Base-by-base conservation (phyloP, 2,329 filamentous ascomycete species). In the Phoma sp. region DNA sequence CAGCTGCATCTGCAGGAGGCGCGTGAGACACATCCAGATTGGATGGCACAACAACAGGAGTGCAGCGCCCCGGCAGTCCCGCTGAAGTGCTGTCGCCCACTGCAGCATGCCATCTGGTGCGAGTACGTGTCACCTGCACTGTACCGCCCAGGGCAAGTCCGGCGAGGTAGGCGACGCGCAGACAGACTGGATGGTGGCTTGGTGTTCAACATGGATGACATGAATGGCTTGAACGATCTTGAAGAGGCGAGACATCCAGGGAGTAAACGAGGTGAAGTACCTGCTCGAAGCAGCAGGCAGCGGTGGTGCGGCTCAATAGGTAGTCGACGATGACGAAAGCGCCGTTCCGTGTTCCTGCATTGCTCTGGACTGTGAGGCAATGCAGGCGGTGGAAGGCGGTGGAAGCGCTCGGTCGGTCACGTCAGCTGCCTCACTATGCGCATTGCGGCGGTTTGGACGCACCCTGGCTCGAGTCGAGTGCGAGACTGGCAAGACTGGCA, bases 71-170 rank as follows among this genome's bases (percentile, higher is more conserved):
- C 43, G 41, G 37, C 15, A 37, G 32, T 46, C 36, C 46, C 48
- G 49, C 47, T 47, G 40, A 19, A 31, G 29, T 32, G 40, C 43
- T 21, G 51, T 58, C 57, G 57, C 54, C 57, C 52, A 49, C 55
- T 50, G 52, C 52, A 47, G 54, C 44, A 45, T 57, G 58, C 51
- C 54, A 46, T 57, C 56, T 64, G 46, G 55, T 54, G 45, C 44
- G 46, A 56, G 60, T 58, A 63, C 63, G 64, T 67, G 63, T 63
- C 64, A 63, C 57, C 59, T 61, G 63, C 58, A 52, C 50, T 17
- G 46, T 31, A 33, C 27, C 41, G 45, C 37, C 36, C 39, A 58
- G 52, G 61, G 63, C 60, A 67, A 51, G 61, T 63, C 38, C 55
- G 51, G 59, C 64, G 62, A 64, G 57, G 37, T 21, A 48, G 45